Evolutionary conservation across 2,329 filamentous ascomycete genomes (phyloP), one percentile per base, ranked within the genome.

Genomic region (Diplodia seriata): DNA sequence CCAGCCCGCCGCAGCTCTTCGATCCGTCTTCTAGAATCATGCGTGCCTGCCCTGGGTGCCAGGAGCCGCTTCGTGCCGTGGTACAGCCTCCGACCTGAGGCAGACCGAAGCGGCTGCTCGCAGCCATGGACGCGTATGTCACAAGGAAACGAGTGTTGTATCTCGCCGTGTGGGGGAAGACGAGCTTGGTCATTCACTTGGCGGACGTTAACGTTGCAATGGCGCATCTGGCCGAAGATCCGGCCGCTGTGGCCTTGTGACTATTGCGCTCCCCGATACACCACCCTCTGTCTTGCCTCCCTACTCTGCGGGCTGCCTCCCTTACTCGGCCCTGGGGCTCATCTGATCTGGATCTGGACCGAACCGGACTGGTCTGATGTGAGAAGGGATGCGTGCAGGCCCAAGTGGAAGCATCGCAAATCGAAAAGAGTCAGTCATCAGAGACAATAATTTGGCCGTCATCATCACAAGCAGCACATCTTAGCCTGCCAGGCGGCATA

Each of bases 21-120:
- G 31, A 63, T 38, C 29, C n/a, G n/a, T 51, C 59, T 63, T 63
- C 59, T 63, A 63, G 59, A 63, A 63, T 2, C 47, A 63, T 63
- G 59, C 47, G 47, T 63, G n/a, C 38, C 40, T 33, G 57, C 40
- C 57, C 57, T 61, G 36, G 40, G 18, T 23, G 47, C 23, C 59
- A 51, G 29, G 59, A 63, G 59, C 59, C 59, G 47, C 59, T 31
- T 63, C 47, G 8, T 15, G 47, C 15, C 11, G 59, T 63, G 4
- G 47, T 26, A 63, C 47, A 51, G 59, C 23, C 33, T 29, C 43
- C 57, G 5, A 49, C 26, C 26, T 43, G 23, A 33, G 11, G 57
- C 31, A 33, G 31, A 33, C 31, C 8, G 31, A 33, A 33, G 31
- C 31, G 7, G 31, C 18, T 6, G 23, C n/a, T 43, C 23, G 26